These are phyloP conservation scores for Aspergillus neoniger DNA, from an alignment of 2,329 filamentous ascomycete genomes.

Conservation along the genomic window DNA sequence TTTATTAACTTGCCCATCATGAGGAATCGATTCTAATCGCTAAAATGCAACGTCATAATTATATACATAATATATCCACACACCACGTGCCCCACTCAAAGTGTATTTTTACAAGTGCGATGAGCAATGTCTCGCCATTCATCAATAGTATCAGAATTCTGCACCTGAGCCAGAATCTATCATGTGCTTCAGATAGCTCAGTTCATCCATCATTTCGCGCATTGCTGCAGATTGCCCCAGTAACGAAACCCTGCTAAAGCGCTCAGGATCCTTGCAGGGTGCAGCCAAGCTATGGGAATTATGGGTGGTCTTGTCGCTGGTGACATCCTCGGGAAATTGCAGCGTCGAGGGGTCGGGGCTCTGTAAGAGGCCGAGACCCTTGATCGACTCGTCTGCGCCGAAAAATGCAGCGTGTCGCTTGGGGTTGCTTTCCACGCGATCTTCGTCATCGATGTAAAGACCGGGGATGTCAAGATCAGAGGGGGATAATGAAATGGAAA, in stretches of 20 bases:
- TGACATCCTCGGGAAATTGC: conserved; percentile 22
- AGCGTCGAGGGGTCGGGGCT: conserved; percentile 29
- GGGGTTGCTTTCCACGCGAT: conserved; percentile 37
- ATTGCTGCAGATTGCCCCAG: conserved; percentile 42
- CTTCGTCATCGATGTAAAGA: conserved; percentile 35
- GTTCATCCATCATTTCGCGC: conserved; percentile 53
- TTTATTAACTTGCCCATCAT: background rate
- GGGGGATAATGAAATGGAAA: conserved; percentile 29
- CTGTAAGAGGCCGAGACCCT: conserved; percentile 28
- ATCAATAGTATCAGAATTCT: conserved; percentile 14
- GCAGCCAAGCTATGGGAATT: conserved; percentile 3
- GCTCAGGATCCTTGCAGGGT: conserved; percentile 8
- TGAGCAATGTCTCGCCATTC: background rate
- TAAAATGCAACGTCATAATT: background rate
- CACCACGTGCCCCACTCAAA: background rate
- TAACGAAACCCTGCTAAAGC: conserved; percentile 24
- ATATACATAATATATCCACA: background rate
- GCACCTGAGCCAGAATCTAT: conserved; percentile 40
- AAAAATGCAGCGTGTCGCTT: conserved; percentile 43
- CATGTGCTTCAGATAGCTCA: conserved; percentile 53
- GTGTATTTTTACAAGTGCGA: background rate
- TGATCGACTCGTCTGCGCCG: conserved; percentile 31
- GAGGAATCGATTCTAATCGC: background rate
- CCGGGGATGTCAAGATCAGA: conserved; percentile 33
- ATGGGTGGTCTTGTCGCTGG: background rate